Conservation (phyloP, 2,329 filamentous ascomycete genomes). For the Ceratocystis harringtonii region DNA sequence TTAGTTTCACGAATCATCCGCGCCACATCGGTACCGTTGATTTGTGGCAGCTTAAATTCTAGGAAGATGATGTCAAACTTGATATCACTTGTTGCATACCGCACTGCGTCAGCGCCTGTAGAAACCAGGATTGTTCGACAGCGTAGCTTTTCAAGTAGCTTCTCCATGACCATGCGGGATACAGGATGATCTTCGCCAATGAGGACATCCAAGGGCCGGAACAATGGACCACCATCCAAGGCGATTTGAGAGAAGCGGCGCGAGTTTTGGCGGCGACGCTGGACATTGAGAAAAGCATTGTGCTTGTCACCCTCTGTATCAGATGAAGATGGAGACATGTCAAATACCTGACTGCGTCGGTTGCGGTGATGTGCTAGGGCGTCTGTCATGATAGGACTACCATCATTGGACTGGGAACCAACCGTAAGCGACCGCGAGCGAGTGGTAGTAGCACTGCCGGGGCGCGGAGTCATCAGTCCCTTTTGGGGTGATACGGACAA, state of each 20-base stretch:
- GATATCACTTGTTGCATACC: conserved; percentile 90
- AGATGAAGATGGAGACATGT: conserved; percentile 92
- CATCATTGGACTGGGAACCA: conserved; percentile 89
- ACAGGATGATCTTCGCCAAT: conserved; percentile 98
- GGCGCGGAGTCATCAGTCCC: conserved; percentile 42
- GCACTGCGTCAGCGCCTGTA: conserved; percentile 80
- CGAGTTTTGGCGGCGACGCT: conserved; percentile 90
- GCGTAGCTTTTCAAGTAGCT: conserved; percentile 82
- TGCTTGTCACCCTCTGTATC: conserved; percentile 92
- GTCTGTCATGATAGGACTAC: conserved; percentile 56
- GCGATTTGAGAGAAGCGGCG: conserved; percentile 83
- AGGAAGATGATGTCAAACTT: conserved; percentile 99
- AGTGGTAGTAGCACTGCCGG: conserved; percentile 41
- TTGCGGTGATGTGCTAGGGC: conserved; percentile 67
- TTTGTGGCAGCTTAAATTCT: conserved; percentile 87
- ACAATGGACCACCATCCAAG: conserved; percentile 63
- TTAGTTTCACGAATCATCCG: conserved; percentile 96
- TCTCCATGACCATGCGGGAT: conserved; percentile 97
- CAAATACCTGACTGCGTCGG: conserved; percentile 83
- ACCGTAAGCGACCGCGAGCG: conserved; percentile 81
- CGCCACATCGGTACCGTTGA: conserved; percentile 88
- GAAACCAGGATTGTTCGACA: conserved; percentile 86
- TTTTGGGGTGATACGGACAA: conserved; percentile 50
- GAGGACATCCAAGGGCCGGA: conserved; percentile 80
- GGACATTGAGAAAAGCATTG: conserved; percentile 79